Evolutionary conservation across 2,329 filamentous ascomycete genomes (phyloP).

Genomic region (Exophiala sideris): DNA sequence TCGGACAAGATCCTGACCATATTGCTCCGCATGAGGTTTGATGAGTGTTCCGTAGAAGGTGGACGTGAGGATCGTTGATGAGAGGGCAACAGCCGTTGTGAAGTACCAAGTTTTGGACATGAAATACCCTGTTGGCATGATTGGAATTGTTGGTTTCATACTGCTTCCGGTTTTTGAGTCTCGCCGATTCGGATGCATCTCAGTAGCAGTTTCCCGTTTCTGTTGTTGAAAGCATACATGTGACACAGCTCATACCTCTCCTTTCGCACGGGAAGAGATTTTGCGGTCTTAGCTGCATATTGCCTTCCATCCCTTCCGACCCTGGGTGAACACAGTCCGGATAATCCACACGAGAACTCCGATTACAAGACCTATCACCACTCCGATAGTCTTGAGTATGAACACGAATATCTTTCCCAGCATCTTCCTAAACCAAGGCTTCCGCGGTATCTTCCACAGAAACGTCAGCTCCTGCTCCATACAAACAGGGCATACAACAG

Average conservation of each 20-base stretch:
- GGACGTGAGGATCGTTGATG: neutral
- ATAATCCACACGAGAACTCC: neutral
- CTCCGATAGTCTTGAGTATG: neutral
- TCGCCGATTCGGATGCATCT: neutral
- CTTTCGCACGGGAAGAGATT: no score
- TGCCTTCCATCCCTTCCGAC: conserved; percentile 1
- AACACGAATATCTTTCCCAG: neutral
- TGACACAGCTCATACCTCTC: no score
- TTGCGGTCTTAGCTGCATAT: neutral
- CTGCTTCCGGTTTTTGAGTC: no score
- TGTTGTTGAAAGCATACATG: neutral
- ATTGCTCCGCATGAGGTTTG: conserved; percentile 20
- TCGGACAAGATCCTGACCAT: conserved; percentile 13
- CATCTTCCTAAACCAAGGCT: conserved; percentile 7
- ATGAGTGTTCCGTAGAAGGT: conserved; percentile 2
- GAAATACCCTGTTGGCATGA: no score
- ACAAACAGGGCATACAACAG: conserved; percentile 18
- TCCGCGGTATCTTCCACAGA: conserved; percentile 4
- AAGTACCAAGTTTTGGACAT: neutral
- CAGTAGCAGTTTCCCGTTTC: neutral
- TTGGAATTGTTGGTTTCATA: no score
- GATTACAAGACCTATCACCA: conserved; percentile 1
- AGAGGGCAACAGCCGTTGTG: neutral
- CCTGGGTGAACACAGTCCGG: conserved; percentile 3
- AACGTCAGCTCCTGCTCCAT: conserved; percentile 19